Evolutionary conservation across 2,329 filamentous ascomycete genomes (phyloP).

Genomic region (Elsinoe necatrix): DNA sequence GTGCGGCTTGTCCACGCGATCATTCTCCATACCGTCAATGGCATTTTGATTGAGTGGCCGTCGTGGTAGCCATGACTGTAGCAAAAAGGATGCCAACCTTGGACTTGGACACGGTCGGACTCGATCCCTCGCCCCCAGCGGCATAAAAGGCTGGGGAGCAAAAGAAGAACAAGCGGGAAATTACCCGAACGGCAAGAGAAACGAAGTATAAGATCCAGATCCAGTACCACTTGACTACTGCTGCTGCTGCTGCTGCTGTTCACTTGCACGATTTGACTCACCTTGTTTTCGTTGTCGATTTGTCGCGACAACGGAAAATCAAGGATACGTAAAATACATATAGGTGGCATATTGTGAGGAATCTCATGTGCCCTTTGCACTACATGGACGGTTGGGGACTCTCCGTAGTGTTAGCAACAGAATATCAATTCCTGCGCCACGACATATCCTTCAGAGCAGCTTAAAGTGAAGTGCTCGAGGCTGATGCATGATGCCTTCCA

Average conservation of each 20-base stretch:
- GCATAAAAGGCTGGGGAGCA: neutral
- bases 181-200: neutral
- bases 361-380: too few species aligned
- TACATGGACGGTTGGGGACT: too few species aligned
- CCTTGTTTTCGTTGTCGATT: neutral
- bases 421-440: too few species aligned
- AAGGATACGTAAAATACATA: neutral
- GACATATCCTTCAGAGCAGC: too few species aligned
- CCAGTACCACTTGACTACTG: neutral
- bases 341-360: too few species aligned
- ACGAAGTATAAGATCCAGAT: constrained; percentile 9
- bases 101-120: neutral
- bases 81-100: neutral
- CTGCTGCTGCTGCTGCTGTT: constrained; percentile 2
- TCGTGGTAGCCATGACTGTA: neutral
- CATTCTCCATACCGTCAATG: neutral
- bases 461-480: too few species aligned
- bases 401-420: too few species aligned
- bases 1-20: neutral
- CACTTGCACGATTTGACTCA: neutral
- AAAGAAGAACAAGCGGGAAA: neutral
- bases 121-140: neutral
- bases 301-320: neutral
- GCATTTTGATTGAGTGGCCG: neutral
- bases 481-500: too few species aligned